These are phyloP conservation scores for Periglandula ipomoeae DNA, from an alignment of 2,329 filamentous ascomycete species.

Conservation along the genomic window DNA sequence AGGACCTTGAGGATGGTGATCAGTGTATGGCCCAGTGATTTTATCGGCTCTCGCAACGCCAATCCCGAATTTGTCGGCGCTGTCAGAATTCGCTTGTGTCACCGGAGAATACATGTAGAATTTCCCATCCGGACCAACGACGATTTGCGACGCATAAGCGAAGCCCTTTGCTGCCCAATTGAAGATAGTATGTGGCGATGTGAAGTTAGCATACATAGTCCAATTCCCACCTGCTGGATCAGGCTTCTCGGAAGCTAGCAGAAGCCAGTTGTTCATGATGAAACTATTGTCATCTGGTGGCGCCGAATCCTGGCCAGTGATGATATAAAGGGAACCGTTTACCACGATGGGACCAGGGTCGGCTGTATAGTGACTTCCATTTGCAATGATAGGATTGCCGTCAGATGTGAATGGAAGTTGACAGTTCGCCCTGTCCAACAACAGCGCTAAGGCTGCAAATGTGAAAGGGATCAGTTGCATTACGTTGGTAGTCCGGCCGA, in stretches of 20 bases:
- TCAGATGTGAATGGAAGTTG: background rate
- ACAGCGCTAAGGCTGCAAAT: background rate
- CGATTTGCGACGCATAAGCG: conserved; percentile 2
- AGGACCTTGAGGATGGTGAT: background rate
- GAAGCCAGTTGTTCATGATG: background rate
- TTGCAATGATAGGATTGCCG: background rate
- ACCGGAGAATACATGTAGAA: background rate
- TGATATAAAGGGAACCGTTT: background rate
- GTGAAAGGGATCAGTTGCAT: background rate
- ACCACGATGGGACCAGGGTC: conserved; percentile 1
- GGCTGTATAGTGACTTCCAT: conserved; percentile 1
- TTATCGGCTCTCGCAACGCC: background rate
- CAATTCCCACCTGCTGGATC: background rate
- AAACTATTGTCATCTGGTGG: background rate
- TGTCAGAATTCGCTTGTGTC: background rate
- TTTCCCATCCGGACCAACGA: background rate
- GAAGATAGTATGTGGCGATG: background rate
- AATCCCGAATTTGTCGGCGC: background rate
- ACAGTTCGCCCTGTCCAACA: background rate
- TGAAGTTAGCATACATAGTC: background rate
- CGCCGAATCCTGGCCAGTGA: background rate
- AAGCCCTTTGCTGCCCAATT: background rate
- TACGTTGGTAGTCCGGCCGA: background rate
- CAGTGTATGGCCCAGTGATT: background rate
- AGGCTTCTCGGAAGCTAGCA: background rate